Evolutionary conservation across 2,329 filamentous ascomycete genomes (phyloP).

Genomic region (Furcasterigmium furcatum): DNA sequence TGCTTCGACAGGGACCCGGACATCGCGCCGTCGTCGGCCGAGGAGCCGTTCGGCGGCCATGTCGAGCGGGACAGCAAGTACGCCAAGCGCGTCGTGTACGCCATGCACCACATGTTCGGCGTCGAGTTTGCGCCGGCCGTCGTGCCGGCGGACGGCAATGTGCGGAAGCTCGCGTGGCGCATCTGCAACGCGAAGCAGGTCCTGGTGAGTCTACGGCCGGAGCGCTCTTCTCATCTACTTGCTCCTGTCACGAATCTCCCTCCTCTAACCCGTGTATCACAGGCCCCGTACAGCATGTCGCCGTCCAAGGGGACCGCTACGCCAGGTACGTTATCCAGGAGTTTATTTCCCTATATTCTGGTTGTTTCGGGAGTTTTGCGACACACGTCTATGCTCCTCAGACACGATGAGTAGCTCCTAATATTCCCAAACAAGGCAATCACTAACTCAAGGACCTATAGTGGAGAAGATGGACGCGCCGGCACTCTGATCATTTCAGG

Average conservation of each 20-base stretch:
- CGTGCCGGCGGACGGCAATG: constrained; percentile 86
- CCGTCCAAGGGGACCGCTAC: constrained; percentile 60
- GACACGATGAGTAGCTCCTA: too few relatives aligned
- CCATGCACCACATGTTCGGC: constrained; percentile 94
- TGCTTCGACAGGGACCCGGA: constrained; percentile 91
- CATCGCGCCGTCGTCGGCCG: constrained; percentile 75
- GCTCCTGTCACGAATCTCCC: neutral
- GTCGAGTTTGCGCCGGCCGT: constrained; percentile 93
- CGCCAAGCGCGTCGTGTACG: constrained; percentile 86
- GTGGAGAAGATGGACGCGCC: neutral
- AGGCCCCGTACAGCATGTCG: constrained; percentile 74
- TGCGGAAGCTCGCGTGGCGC: constrained; percentile 88
- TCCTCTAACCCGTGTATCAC: too few relatives aligned
- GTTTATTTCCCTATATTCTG: too few relatives aligned
- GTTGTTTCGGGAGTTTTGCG: too few relatives aligned
- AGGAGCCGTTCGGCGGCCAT: constrained; percentile 80
- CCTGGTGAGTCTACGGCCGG: constrained; percentile 66
- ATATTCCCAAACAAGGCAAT: constrained; percentile 2
- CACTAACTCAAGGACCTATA: neutral
- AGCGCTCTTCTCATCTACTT: too few relatives aligned
- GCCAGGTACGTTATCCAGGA: too few relatives aligned
- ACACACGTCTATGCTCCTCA: too few relatives aligned
- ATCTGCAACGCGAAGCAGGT: constrained; percentile 96
- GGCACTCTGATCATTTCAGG: neutral
- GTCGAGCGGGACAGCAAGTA: constrained; percentile 89